Percentiles rank a stretch among this genome's conserved stretches.
phyloP scores from a whole-genome alignment of 495 filamentous ascomycete species.

The Mytilinidion resinicola region DNA sequence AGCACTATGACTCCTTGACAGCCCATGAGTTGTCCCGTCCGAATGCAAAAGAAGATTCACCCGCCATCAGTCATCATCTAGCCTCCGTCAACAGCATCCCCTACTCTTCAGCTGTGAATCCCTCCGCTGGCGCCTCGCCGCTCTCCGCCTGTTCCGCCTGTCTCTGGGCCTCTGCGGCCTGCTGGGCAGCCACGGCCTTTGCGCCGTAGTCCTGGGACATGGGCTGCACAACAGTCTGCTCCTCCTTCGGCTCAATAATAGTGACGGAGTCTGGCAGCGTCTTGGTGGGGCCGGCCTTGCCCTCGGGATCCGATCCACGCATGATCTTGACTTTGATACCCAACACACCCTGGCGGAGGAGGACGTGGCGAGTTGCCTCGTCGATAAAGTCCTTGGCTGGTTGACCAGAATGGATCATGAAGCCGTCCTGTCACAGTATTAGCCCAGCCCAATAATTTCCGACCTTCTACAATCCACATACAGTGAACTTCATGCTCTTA shows the following conservation, averaged over 20 bases:
- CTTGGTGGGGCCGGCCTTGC: conserved; percentile 95
- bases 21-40: conserved; percentile 24
- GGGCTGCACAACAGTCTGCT: conserved; percentile 86
- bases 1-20: conserved; percentile 20
- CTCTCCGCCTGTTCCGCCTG: conserved; percentile 50
- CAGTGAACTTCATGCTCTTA: conserved; percentile 99
- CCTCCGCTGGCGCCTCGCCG: conserved; percentile 26
- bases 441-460: not conserved
- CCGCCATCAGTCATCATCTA: not conserved
- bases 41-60: conserved; percentile 25
- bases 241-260: conserved; percentile 99
- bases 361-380: conserved; percentile 94
- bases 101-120: conserved; percentile 18
- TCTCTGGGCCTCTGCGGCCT: conserved; percentile 68
- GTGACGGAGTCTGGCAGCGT: conserved; percentile 95
- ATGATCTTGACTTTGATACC: conserved; percentile 99
- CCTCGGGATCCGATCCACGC: conserved; percentile 98
- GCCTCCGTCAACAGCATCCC: not conserved
- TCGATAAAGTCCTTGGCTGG: conserved; percentile 99
- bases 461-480: conserved; percentile 38
- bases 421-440: conserved; percentile 63
- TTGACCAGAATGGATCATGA: conserved; percentile 99
- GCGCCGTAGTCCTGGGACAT: conserved; percentile 97
- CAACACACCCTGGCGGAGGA: conserved; percentile 97
- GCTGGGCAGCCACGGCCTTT: conserved; percentile 84